Base-by-base conservation (phyloP, 768 basidiomycete genomes). In the Termitomyces eurrhizus region DNA sequence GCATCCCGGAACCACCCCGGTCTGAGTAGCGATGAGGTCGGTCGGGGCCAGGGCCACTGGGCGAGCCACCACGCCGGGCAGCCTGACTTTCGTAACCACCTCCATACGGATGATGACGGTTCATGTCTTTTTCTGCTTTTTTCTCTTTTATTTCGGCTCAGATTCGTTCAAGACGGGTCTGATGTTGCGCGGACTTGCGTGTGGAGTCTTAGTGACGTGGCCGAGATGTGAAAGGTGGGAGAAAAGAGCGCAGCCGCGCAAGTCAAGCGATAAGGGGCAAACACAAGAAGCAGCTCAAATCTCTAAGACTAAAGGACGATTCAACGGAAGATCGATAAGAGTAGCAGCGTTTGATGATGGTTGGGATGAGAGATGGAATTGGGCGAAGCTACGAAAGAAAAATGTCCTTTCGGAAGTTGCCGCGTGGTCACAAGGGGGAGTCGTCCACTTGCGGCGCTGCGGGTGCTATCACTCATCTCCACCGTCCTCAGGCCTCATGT, bases 71-170 rank as follows among this genome's bases (percentile, higher is more conserved):
- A 70, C 90, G 84, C 68, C 85, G 80, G 50, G 77, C 74, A 44
- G 79, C 60, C 52, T 69, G 65, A 66, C 62, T 70, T 62, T 90
- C 90, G 79, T 84, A 87, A 69, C 77, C 76, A 65, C 80, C 81
- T 67, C 84, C 83, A 76, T 94, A 94, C 29, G 92, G 92, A 83
- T 93, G 90, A 76, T 93, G 92, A 70, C 92, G 90, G 76, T 92
- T 91, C 92, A 94, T 93, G 61, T 67, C 68, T 71, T 71, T 72
- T 24, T 70, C 4, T 45, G 5, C 71, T 14, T 72, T 71, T 18
- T 32, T n/a, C 24, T 93, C 61, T 66, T 69, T 71, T 71, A 69
- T 11, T 11, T 26, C 36, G 57, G 63, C 69, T 68, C 63, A 67
- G 62, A 62, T 62, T 18, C 35, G 58, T 68, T 65, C 54, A 67